Percentiles rank a stretch among this genome's conserved stretches.
Conservation (phyloP, 805 yeast genomes). For the Candida suzukii region DNA sequence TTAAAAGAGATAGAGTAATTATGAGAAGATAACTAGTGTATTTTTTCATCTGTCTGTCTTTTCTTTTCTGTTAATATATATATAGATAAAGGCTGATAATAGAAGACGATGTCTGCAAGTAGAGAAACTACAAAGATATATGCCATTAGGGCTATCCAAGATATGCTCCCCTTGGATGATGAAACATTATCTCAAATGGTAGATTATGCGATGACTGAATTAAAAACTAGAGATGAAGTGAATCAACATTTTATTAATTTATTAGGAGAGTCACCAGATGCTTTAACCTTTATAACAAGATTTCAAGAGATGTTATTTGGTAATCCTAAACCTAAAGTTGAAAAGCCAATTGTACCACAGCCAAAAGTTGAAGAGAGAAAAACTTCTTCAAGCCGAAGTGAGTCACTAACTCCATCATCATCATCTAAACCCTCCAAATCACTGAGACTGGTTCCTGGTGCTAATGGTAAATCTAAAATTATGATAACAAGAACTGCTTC, state of each 20-base stretch:
- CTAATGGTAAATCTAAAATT: conserved; percentile 7
- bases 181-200: conserved; percentile 50
- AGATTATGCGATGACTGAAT: conserved; percentile 37
- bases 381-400: neutral
- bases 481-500: conserved; percentile 1
- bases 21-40: too few species aligned
- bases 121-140: conserved; percentile 14
- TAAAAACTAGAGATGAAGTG: conserved; percentile 40
- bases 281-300: conserved; percentile 38
- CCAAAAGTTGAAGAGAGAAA: conserved; percentile 2
- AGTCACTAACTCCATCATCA: neutral
- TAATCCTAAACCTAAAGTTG: conserved; percentile 1
- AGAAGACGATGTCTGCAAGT: neutral
- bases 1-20: too few species aligned
- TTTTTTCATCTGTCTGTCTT: too few species aligned
- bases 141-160: conserved; percentile 14
- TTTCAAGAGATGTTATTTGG: conserved; percentile 35
- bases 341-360: too few species aligned
- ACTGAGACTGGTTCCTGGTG: conserved; percentile 8
- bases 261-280: conserved; percentile 50
- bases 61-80: too few species aligned
- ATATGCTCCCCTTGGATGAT: conserved; percentile 50
- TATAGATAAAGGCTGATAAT: too few species aligned
- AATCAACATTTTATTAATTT: conserved; percentile 47
- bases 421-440: conserved; percentile 7